These are phyloP conservation scores for Meyerozyma smithsonii DNA, from an alignment of 1,139 yeast species.

Conservation along the genomic window DNA sequence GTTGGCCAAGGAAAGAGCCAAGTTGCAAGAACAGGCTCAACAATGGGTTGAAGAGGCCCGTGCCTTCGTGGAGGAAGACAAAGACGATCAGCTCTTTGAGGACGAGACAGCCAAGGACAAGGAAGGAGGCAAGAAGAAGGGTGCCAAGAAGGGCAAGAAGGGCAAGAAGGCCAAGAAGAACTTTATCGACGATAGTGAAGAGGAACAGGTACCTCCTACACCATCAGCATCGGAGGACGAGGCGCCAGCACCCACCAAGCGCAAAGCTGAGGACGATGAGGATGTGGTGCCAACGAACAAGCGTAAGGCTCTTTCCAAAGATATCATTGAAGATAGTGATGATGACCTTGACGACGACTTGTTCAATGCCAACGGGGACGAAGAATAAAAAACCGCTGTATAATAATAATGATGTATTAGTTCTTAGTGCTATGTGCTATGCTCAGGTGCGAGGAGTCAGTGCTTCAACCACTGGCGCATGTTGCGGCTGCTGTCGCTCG, in stretches of 20 bases:
- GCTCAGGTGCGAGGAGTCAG: too few species aligned
- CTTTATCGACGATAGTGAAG: conserved; percentile 19
- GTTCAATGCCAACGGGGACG: conserved; percentile 16
- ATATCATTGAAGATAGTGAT: conserved; percentile 51
- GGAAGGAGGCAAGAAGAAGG: conserved; percentile 14
- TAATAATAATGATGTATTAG: background rate
- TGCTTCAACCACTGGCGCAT: conserved; percentile 54
- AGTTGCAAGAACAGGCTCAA: conserved; percentile 74
- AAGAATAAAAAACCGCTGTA: conserved; percentile 8
- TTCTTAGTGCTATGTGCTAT: too few species aligned
- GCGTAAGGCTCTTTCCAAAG: conserved; percentile 40
- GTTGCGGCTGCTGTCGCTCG: conserved; percentile 60
- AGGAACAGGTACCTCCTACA: conserved; percentile 12
- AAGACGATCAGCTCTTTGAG: conserved; percentile 25
- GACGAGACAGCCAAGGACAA: conserved; percentile 23
- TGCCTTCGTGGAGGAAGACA: conserved; percentile 31
- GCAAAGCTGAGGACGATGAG: conserved; percentile 16
- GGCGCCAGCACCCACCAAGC: conserved; percentile 14
- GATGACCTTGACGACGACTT: conserved; percentile 36
- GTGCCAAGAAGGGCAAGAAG: conserved; percentile 12
- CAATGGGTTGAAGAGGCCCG: conserved; percentile 69
- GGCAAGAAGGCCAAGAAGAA: conserved; percentile 13
- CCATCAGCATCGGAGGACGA: conserved; percentile 11
- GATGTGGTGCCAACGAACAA: conserved; percentile 15
- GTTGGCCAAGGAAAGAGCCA: conserved; percentile 63